phyloP scores from a whole-genome alignment of 2,329 filamentous ascomycete species.

The Diaporthe capsici region DNA sequence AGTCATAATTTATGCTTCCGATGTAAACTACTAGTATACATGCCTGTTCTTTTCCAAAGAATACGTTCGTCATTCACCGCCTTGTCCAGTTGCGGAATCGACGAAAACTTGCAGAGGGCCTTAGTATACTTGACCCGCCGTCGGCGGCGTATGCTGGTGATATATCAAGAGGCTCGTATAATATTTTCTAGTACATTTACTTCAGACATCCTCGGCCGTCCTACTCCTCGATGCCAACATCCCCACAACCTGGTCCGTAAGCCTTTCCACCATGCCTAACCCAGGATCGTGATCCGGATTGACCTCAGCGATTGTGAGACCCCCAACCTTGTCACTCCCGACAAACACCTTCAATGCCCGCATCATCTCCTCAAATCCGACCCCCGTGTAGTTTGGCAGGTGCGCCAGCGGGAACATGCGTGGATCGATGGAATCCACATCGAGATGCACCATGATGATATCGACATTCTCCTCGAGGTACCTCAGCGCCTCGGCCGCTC shows the following conservation, averaged over 20 bases:
- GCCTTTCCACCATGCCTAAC: background rate
- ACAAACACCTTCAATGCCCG: constrained; percentile 2
- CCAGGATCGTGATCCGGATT: constrained; percentile 14
- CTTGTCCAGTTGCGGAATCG: too few species aligned
- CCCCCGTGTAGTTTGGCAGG: constrained; percentile 22
- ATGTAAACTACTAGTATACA: too few species aligned
- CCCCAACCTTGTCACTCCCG: constrained; percentile 2
- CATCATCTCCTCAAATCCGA: constrained; percentile 28
- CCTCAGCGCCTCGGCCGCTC: background rate
- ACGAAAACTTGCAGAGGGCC: too few species aligned
- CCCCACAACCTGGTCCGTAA: background rate
- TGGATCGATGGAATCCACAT: constrained; percentile 20
- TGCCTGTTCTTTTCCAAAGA: too few species aligned
- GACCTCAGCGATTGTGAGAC: constrained; percentile 11
- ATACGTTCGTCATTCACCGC: too few species aligned
- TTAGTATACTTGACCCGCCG: background rate
- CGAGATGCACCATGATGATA: constrained; percentile 17
- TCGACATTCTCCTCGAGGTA: constrained; percentile 17
- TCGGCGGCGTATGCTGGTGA: background rate
- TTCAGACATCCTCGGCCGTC: background rate
- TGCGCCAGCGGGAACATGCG: constrained; percentile 21
- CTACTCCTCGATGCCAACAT: background rate
- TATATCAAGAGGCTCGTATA: background rate
- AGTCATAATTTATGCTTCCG: too few species aligned
- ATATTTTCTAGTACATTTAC: background rate